Evolutionary conservation across 345 rosid species (phyloP), one percentile per base, ranked within the genome.

Genomic region (Turritis glabra): DNA sequence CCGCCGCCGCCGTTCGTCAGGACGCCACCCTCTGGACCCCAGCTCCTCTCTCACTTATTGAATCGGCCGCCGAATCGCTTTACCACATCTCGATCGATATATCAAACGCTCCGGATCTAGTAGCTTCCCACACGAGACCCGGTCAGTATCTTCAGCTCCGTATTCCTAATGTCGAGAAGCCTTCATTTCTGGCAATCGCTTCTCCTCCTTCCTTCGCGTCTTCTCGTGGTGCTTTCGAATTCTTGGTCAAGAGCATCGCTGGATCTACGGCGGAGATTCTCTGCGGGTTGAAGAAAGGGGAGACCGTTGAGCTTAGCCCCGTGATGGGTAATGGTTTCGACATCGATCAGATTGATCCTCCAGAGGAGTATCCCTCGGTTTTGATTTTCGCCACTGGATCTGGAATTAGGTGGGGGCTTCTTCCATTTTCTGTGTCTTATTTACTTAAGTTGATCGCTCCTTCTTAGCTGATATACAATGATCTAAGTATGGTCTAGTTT

Each of bases 81-180:
- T 95, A 90, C 78, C 96, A 95, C 83, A 37, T 95, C 64, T 77
- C 86, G 26, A 69, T 95, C 75, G 99, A 92, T 81, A 79, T 92
- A 40, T 92, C 96, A 0, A 80, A 88, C 69, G 71, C 91, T 2
- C 88, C 97, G 2, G 93, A 90, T 80, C 88, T 95, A 25, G 96
- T 70, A 21, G 75, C 75, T 2, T 85, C 98, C 3, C 77, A 95
- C 73, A 81, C 89, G 19, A 67, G 78, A 33, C 82, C 96, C 2
- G 99, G 99, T 9, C 99, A 95, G 77, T 95, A 90, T 82, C 88
- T 92, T 23, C 98, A 90, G 92, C 84, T 95, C 35, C 94, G 96
- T 9, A 72, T 95, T 26, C 88, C 83, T 11, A 89, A 85, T 62
- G 82, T 72, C 2, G 88, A 74, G 58, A 92, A 83, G 75, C 97